These are phyloP conservation scores for Coemansia sp. DNA, from an alignment of 192 early-diverging fungal genomes.

Conservation along the genomic window DNA sequence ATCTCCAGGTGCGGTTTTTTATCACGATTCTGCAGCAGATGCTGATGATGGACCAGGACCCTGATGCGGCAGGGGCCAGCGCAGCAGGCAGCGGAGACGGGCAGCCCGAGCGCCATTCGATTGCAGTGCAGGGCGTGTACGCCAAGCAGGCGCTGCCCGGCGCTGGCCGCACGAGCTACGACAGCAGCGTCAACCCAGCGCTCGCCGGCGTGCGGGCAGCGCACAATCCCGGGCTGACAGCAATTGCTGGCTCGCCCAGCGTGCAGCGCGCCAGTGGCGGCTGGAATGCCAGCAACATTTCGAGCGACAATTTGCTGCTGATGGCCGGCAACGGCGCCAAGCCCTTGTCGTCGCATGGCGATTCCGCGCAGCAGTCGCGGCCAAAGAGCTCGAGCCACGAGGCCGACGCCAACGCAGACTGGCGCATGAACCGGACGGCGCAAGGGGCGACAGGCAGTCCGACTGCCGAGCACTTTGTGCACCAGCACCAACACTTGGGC, in stretches of 20 bases:
- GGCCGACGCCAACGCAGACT: slow-evolving; percentile 38
- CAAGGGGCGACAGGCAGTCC: slow-evolving; percentile 20
- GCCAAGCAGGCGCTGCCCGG: slow-evolving; percentile 18
- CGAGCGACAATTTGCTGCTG: slow-evolving; percentile 21
- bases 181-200: slow-evolving; percentile 13
- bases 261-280: slow-evolving; percentile 17
- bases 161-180: slow-evolving; percentile 32
- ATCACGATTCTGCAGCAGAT: slow-evolving; percentile 91
- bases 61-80: slow-evolving; percentile 48
- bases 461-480: slow-evolving; percentile 22
- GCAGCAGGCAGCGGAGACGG: neutral
- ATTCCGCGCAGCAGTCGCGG: slow-evolving; percentile 11
- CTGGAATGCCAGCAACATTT: slow-evolving; percentile 23
- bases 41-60: slow-evolving; percentile 75
- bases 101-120: slow-evolving; percentile 42
- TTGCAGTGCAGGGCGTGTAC: slow-evolving; percentile 36
- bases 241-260: slow-evolving; percentile 18
- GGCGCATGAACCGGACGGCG: slow-evolving; percentile 26
- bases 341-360: neutral
- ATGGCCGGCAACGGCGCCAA: slow-evolving; percentile 10
- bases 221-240: neutral
- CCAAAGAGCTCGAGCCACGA: slow-evolving; percentile 49
- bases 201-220: slow-evolving; percentile 4
- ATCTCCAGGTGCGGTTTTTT: slow-evolving; percentile 91
- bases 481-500: slow-evolving; percentile 28